phyloP scores from a whole-genome alignment of 2,329 filamentous ascomycete species.

The Fusarium foetens region DNA sequence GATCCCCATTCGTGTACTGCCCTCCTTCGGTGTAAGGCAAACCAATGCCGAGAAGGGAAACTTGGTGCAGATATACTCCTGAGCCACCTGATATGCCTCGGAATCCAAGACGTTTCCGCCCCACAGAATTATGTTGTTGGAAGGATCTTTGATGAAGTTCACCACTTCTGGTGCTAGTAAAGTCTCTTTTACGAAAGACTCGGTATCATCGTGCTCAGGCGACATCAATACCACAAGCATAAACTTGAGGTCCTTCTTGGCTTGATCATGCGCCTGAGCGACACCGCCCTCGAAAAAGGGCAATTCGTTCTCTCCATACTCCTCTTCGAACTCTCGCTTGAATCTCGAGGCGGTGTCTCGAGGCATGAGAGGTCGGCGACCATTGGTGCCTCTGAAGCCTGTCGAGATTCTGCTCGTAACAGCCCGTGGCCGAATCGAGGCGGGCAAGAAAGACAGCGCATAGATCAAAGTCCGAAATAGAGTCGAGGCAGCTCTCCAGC shows the following conservation, averaged over 20 bases:
- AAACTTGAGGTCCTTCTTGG: conserved; percentile 92
- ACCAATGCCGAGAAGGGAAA: conserved; percentile 91
- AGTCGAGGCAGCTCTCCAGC: conserved; percentile 77
- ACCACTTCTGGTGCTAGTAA: conserved; percentile 80
- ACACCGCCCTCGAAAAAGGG: conserved; percentile 90
- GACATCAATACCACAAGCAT: conserved; percentile 88
- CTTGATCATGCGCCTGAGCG: conserved; percentile 87
- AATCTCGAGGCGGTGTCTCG: conserved; percentile 90
- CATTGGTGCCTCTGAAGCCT: conserved; percentile 69
- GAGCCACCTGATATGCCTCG: conserved; percentile 93
- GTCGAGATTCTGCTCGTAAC: conserved; percentile 63
- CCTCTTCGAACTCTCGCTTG: conserved; percentile 93
- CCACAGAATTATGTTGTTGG: conserved; percentile 88
- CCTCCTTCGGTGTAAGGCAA: conserved; percentile 86
- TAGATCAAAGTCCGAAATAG: conserved; percentile 79
- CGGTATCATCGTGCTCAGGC: conserved; percentile 93
- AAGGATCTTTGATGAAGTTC: conserved; percentile 76
- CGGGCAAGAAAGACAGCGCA: conserved; percentile 83
- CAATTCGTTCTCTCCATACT: conserved; percentile 78
- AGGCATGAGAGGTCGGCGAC: conserved; percentile 80
- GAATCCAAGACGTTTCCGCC: conserved; percentile 92
- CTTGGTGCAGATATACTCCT: conserved; percentile 87
- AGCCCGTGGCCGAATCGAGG: conserved; percentile 65
- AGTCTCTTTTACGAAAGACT: conserved; percentile 82
- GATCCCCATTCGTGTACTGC: conserved; percentile 89